phyloP scores from a whole-genome alignment of 2,329 filamentous ascomycete genomes.

The Pyrenochaeta sp. region DNA sequence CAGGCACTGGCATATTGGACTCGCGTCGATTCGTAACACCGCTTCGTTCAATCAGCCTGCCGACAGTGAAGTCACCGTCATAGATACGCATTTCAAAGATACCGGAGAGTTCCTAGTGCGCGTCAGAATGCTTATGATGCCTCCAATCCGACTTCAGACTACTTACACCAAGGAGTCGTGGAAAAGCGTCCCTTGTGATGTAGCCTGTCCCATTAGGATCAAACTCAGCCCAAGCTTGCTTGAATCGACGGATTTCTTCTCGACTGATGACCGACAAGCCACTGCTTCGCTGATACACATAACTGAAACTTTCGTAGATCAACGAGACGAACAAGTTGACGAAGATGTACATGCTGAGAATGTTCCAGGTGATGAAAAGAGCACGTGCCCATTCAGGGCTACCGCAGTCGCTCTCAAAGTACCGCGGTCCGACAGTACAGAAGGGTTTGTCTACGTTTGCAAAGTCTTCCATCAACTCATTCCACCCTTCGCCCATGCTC shows the following conservation, averaged over 20 bases:
- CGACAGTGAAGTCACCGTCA: slow-evolving; percentile 85
- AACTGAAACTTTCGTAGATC: slow-evolving; percentile 99
- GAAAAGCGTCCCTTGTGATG: slow-evolving; percentile 89
- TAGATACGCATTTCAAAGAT: slow-evolving; percentile 98
- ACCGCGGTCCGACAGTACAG: slow-evolving; percentile 75
- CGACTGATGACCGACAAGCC: slow-evolving; percentile 89
- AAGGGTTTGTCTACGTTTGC: slow-evolving; percentile 79
- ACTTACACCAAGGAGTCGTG: slow-evolving; percentile 79
- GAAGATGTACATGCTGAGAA: slow-evolving; percentile 99
- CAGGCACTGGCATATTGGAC: slow-evolving; percentile 58
- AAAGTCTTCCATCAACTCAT: slow-evolving; percentile 94
- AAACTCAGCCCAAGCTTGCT: slow-evolving; percentile 96
- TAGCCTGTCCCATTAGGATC: slow-evolving; percentile 91
- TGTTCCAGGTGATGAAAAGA: slow-evolving; percentile 96
- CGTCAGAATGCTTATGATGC: slow-evolving; percentile 17
- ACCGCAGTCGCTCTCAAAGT: slow-evolving; percentile 91
- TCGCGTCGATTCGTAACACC: slow-evolving; percentile 62
- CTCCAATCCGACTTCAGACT: not conserved
- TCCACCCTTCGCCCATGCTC: slow-evolving; percentile 96
- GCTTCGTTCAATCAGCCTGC: slow-evolving; percentile 86
- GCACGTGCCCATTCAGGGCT: slow-evolving; percentile 86
- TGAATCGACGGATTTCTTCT: slow-evolving; percentile 95
- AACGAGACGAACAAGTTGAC: slow-evolving; percentile 97
- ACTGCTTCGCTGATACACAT: slow-evolving; percentile 96
- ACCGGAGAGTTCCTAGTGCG: slow-evolving; percentile 78